phyloP scores from a whole-genome alignment of 2,329 filamentous ascomycete species.

The Xylogone sp. region DNA sequence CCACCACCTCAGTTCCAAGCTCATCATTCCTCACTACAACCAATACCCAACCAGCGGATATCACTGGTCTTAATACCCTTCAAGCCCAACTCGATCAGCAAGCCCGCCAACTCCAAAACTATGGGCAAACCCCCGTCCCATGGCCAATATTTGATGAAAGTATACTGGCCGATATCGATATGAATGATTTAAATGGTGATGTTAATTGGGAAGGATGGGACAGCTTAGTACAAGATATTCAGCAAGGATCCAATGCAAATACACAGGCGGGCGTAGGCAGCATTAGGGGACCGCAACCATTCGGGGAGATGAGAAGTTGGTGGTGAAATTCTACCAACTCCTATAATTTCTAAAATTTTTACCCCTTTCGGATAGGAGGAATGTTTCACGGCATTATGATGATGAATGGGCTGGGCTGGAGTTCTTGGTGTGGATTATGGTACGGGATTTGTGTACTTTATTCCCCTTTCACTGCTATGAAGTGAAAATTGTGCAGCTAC shows the following conservation, averaged over 20 bases:
- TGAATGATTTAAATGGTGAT: conserved; percentile 22
- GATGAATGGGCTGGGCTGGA: too few species aligned
- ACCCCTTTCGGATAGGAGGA: too few species aligned
- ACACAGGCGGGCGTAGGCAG: conserved; percentile 5
- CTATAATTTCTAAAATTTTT: background rate
- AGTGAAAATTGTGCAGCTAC: too few species aligned
- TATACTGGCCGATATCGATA: conserved; percentile 21
- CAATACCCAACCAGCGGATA: too few species aligned
- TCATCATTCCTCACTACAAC: too few species aligned
- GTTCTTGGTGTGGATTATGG: too few species aligned
- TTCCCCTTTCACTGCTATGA: too few species aligned
- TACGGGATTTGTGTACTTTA: too few species aligned
- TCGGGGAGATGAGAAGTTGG: conserved; percentile 24
- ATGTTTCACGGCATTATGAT: too few species aligned
- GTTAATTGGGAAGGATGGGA: conserved; percentile 31
- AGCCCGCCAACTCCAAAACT: conserved; percentile 9
- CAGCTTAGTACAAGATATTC: conserved; percentile 29
- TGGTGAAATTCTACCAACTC: conserved; percentile 13
- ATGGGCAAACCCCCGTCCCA: background rate
- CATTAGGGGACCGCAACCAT: conserved; percentile 11
- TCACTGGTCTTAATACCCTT: too few species aligned
- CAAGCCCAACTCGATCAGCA: background rate
- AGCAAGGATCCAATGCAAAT: conserved; percentile 16
- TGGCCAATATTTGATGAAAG: conserved; percentile 24
- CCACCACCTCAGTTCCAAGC: too few species aligned